Conservation (phyloP, 495 filamentous ascomycete species). For the Aspergillus mulundensis region DNA sequence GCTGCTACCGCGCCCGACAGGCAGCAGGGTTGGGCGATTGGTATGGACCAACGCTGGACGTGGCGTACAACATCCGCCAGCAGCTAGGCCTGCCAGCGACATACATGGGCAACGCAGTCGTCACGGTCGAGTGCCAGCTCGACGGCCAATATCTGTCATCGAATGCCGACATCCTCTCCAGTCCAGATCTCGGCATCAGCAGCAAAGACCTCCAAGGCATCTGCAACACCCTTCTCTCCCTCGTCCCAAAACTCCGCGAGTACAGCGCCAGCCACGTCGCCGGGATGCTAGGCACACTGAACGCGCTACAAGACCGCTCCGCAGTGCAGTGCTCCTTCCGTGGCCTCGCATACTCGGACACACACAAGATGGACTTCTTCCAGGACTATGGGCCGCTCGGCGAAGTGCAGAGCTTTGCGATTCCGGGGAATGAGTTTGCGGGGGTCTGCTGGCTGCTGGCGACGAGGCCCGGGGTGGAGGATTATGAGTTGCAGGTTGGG, state of each 20-base stretch:
- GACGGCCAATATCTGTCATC: no score
- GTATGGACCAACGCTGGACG: neutral
- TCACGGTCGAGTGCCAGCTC: no score
- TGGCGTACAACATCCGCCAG: neutral
- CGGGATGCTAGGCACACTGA: neutral
- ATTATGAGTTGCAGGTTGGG: neutral
- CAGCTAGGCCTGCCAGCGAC: neutral
- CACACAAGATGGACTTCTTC: neutral
- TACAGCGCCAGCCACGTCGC: neutral
- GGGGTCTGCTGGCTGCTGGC: neutral
- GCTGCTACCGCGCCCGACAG: neutral
- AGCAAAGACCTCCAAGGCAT: no score
- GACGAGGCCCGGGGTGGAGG: neutral
- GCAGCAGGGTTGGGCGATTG: neutral
- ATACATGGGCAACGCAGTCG: neutral
- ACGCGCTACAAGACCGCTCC: neutral
- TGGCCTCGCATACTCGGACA: neutral
- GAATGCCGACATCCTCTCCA: no score
- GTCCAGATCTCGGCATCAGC: no score
- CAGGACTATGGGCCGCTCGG: neutral
- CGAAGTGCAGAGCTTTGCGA: neutral
- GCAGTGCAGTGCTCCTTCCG: neutral
- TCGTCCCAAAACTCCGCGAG: neutral
- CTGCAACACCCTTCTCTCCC: neutral
- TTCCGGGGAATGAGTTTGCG: neutral